phyloP scores from a whole-genome alignment of 352 stramenopile genomes.

The Pythium dissotocum region DNA sequence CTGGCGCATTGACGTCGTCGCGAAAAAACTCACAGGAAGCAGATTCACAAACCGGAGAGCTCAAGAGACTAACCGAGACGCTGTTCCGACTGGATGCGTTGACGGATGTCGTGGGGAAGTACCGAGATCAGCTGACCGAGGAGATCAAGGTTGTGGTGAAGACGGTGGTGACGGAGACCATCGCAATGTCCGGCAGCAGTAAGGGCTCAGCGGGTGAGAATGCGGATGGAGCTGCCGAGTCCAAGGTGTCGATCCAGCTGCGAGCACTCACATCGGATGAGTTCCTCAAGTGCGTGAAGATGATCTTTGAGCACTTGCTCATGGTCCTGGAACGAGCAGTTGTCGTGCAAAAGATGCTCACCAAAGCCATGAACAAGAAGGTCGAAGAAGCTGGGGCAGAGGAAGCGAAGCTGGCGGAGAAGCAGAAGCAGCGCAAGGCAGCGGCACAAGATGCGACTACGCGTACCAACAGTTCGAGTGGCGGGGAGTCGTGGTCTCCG shows the following conservation, averaged over 20 bases:
- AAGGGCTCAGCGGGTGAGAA: constrained; percentile 29
- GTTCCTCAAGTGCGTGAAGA: constrained; percentile 86
- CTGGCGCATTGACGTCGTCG: neutral
- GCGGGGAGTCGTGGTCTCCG: constrained; percentile 37
- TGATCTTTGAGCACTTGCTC: constrained; percentile 89
- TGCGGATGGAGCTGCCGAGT: constrained; percentile 38
- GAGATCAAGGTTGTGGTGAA: constrained; percentile 89
- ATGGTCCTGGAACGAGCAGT: constrained; percentile 80
- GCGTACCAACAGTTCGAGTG: neutral
- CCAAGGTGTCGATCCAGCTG: constrained; percentile 84
- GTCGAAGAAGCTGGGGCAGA: constrained; percentile 48
- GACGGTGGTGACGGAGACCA: constrained; percentile 88
- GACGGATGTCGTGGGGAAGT: constrained; percentile 68
- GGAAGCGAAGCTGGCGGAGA: constrained; percentile 34
- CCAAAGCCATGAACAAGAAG: constrained; percentile 74
- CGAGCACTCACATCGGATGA: constrained; percentile 79
- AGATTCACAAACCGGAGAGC: constrained; percentile 40
- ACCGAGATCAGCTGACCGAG: constrained; percentile 81
- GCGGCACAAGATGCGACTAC: neutral
- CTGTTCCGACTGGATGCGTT: constrained; percentile 78
- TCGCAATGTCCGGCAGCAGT: constrained; percentile 61
- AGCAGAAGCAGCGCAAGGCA: constrained; percentile 4
- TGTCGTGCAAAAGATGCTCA: constrained; percentile 71
- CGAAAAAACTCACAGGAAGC: constrained; percentile 25
- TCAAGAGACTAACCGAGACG: constrained; percentile 61